Conservation (phyloP, 208 protist species). For the Leptomonas seymouri region DNA sequence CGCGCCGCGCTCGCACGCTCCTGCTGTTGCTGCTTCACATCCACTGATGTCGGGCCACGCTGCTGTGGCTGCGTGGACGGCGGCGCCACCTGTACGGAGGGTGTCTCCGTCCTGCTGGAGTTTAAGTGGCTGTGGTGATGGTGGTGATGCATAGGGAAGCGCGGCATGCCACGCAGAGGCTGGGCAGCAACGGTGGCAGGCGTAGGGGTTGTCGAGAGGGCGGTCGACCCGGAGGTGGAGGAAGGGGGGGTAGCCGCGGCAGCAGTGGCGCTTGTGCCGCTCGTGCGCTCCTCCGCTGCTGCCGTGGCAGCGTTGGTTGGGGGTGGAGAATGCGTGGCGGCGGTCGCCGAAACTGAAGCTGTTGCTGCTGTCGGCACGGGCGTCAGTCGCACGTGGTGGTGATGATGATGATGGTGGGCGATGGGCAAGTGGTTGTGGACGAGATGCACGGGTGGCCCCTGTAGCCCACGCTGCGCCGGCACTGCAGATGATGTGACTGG, state of each 20-base stretch:
- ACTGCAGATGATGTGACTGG: neutral
- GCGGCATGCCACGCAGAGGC: conserved; percentile 25
- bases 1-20: conserved; percentile 2
- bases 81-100: neutral
- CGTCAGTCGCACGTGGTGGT: conserved; percentile 25
- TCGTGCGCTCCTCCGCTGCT: conserved; percentile 18
- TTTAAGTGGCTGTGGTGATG: conserved; percentile 32
- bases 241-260: neutral
- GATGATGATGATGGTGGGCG: conserved; percentile 35
- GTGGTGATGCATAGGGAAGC: conserved; percentile 32
- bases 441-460: conserved; percentile 19
- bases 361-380: neutral
- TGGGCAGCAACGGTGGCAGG: neutral
- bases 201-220: neutral
- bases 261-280: neutral
- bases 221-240: neutral
- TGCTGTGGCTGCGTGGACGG: conserved; percentile 21
- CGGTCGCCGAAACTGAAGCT: neutral
- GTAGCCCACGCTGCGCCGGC: conserved; percentile 19
- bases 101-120: conserved; percentile 9
- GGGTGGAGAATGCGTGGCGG: conserved; percentile 5
- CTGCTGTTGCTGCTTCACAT: conserved; percentile 8
- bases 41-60: neutral
- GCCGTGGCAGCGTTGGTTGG: neutral
- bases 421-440: conserved; percentile 35